Conservation (phyloP, 805 yeast genomes). For the Zygoascus ofunaensis region DNA sequence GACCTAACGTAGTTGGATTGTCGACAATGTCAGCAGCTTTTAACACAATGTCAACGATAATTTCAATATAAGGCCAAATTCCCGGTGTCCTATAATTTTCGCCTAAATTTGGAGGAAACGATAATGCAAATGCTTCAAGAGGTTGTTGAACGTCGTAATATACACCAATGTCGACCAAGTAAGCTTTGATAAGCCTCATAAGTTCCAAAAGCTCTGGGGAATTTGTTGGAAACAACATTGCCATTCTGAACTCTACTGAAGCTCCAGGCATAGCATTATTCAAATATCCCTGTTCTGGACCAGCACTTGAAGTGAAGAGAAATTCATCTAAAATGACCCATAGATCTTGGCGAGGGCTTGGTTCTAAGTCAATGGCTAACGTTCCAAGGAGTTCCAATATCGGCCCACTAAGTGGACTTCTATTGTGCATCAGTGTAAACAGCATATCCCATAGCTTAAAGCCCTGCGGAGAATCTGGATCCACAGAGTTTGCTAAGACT, state of each 20-base stretch:
- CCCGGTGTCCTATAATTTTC: conserved; percentile 53
- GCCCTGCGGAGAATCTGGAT: conserved; percentile 15
- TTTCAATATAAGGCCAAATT: conserved; percentile 73
- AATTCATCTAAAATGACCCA: conserved; percentile 70
- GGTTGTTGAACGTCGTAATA: conserved; percentile 5
- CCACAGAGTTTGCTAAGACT: conserved; percentile 26
- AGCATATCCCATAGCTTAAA: neutral
- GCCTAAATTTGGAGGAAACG: conserved; percentile 61
- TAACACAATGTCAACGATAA: conserved; percentile 53
- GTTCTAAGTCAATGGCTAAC: conserved; percentile 33
- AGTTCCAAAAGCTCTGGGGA: conserved; percentile 56
- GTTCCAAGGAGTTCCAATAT: conserved; percentile 48
- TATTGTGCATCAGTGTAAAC: conserved; percentile 10
- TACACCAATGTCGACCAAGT: conserved; percentile 28
- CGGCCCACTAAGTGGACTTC: conserved; percentile 45
- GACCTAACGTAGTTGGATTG: conserved; percentile 28
- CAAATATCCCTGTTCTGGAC: neutral
- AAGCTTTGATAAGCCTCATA: conserved; percentile 40
- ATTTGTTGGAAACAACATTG: conserved; percentile 13
- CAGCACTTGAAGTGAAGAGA: conserved; percentile 39
- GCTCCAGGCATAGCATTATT: neutral
- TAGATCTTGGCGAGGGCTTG: conserved; percentile 35
- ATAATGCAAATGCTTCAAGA: conserved; percentile 36
- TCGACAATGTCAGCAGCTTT: conserved; percentile 35
- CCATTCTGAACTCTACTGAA: neutral